Evolutionary conservation across 75 land plant genomes (phyloP).

Genomic region (Cunninghamia lanceolata): DNA sequence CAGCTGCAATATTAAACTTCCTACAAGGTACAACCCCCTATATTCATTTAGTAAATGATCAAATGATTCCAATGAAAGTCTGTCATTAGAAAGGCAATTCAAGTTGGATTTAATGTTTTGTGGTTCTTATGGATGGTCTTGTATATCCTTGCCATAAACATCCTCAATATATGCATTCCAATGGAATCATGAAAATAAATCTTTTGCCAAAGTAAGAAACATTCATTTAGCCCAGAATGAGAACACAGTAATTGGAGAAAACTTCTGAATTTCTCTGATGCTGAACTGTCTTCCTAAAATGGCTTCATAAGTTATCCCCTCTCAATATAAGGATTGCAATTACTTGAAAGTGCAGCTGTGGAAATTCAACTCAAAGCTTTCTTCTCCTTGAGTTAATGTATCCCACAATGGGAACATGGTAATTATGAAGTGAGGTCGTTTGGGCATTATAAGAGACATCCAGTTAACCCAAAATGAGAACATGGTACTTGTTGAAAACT

Average conservation of each 20-base stretch:
- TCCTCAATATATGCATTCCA: neutral
- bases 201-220: neutral
- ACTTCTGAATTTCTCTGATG: neutral
- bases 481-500: neutral
- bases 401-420: neutral
- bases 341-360: neutral
- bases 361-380: neutral
- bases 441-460: neutral
- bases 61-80: neutral
- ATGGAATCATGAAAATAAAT: neutral
- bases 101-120: neutral
- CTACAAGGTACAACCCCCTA: slow-evolving; percentile 55
- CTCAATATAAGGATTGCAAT: neutral
- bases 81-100: neutral
- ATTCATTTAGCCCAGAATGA: neutral
- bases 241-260: neutral
- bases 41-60: neutral
- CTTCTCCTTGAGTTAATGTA: neutral
- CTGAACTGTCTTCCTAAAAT: neutral
- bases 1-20: slow-evolving; percentile 88
- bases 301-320: neutral
- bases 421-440: neutral
- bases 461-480: neutral
- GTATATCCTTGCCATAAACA: neutral
- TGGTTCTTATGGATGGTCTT: neutral